A percentile compares a stretch with the other conserved stretches of the same genome.
Conservation (phyloP, 257 asterid species). For the Nicotiana obtusifolia region DNA sequence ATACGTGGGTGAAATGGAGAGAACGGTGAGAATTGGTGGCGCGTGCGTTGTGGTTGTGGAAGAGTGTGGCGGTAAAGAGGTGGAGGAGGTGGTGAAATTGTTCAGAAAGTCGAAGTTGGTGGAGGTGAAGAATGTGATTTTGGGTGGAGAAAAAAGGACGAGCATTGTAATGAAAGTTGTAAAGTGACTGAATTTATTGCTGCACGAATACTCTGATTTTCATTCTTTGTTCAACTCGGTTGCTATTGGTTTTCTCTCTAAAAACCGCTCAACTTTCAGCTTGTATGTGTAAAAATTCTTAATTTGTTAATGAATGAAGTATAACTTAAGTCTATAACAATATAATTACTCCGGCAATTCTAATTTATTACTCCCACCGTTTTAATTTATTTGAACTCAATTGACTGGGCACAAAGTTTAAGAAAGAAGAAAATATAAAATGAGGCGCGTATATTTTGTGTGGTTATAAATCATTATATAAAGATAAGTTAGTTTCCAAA, state of each 20-base stretch:
- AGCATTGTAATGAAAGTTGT: slow-evolving; percentile 50
- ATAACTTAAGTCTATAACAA: too few relatives aligned
- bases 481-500: too few relatives aligned
- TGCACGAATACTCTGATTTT: not conserved
- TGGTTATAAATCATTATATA: too few relatives aligned
- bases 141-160: slow-evolving; percentile 66
- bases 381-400: too few relatives aligned
- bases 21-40: slow-evolving; percentile 75
- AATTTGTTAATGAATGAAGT: not conserved
- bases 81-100: slow-evolving; percentile 44
- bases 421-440: too few relatives aligned
- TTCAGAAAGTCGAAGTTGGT: slow-evolving; percentile 52
- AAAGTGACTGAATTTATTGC: not conserved
- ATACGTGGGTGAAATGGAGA: slow-evolving; percentile 74
- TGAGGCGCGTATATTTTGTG: too few relatives aligned
- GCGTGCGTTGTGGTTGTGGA: slow-evolving; percentile 76
- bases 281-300: not conserved
- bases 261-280: not conserved
- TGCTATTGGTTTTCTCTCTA: not conserved
- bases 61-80: slow-evolving; percentile 53
- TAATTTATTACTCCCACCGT: too few relatives aligned
- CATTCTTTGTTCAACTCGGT: not conserved
- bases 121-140: slow-evolving; percentile 42
- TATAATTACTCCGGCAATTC: too few relatives aligned
- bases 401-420: too few relatives aligned